Evolutionary conservation across 2,329 filamentous ascomycete genomes (phyloP).

Genomic region (Colletotrichum eremochloae): DNA sequence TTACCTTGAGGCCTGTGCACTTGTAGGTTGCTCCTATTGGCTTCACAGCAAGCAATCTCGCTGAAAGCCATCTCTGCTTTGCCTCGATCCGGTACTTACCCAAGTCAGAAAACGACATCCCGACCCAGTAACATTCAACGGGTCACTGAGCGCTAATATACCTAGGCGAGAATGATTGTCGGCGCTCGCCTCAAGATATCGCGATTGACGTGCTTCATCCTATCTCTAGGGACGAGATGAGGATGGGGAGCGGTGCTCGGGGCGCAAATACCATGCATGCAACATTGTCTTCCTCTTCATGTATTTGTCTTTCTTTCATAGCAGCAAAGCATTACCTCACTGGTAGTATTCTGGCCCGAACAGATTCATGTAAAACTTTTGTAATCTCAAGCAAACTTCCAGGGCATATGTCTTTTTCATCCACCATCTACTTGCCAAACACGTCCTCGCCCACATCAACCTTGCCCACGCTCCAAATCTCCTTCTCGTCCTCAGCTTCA

Average conservation of each 20-base stretch:
- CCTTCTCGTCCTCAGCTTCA: slow-evolving; percentile 92
- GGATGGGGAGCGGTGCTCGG: not conserved
- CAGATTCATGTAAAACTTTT: slow-evolving; percentile 19
- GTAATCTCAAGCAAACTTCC: slow-evolving; percentile 38
- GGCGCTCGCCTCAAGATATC: no score
- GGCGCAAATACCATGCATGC: not conserved
- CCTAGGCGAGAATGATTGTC: not conserved
- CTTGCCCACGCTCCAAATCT: slow-evolving; percentile 95
- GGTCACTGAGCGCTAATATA: not conserved
- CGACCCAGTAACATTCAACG: not conserved
- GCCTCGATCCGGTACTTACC: not conserved
- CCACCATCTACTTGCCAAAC: slow-evolving; percentile 54
- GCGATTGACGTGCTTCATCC: not conserved
- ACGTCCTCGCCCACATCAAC: slow-evolving; percentile 80
- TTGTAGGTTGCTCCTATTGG: not conserved
- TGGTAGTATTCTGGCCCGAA: not conserved
- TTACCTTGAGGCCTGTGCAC: not conserved
- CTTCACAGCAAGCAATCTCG: not conserved
- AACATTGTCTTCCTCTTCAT: not conserved
- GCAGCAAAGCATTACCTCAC: not conserved
- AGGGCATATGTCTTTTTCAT: slow-evolving; percentile 14
- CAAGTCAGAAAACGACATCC: not conserved
- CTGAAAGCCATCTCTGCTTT: not conserved
- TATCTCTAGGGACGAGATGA: not conserved
- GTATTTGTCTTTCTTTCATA: not conserved